Conservation (phyloP, 2,329 filamentous ascomycete genomes). For the Graphilbum fragrans region DNA sequence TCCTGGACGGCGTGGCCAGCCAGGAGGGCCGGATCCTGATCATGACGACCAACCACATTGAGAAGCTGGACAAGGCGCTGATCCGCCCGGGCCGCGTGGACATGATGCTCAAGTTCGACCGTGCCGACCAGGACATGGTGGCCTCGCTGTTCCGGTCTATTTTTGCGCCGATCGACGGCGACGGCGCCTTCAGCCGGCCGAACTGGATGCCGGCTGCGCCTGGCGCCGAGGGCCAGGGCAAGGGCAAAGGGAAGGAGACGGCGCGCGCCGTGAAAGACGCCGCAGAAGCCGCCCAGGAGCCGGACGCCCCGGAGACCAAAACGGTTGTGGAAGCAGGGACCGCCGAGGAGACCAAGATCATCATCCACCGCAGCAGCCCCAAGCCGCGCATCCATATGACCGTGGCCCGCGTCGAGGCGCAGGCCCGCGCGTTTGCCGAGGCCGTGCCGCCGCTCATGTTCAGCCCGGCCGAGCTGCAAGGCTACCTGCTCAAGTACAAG, state of each 20-base stretch:
- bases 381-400: not conserved
- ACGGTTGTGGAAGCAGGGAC: not conserved
- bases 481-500: constrained; percentile 45
- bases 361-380: constrained; percentile 23
- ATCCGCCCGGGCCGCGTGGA: constrained; percentile 52
- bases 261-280: too few species aligned
- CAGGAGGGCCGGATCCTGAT: constrained; percentile 51
- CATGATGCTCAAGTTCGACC: constrained; percentile 43
- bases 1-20: constrained; percentile 61
- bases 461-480: constrained; percentile 49
- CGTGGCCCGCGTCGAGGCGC: constrained; percentile 20
- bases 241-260: constrained; percentile 18
- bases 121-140: constrained; percentile 39
- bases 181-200: constrained; percentile 17
- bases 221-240: constrained; percentile 17
- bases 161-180: constrained; percentile 38
- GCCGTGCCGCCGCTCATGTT: constrained; percentile 43
- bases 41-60: constrained; percentile 54
- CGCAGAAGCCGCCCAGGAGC: too few species aligned
- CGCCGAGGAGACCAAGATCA: not conserved
- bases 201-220: too few species aligned
- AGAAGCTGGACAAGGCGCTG: constrained; percentile 49
- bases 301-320: too few species aligned
- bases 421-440: constrained; percentile 36
- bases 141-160: constrained; percentile 45